Evolutionary conservation across 805 yeast genomes (phyloP), one percentile per base, ranked within the genome.

Genomic region (Candida ortonii): DNA sequence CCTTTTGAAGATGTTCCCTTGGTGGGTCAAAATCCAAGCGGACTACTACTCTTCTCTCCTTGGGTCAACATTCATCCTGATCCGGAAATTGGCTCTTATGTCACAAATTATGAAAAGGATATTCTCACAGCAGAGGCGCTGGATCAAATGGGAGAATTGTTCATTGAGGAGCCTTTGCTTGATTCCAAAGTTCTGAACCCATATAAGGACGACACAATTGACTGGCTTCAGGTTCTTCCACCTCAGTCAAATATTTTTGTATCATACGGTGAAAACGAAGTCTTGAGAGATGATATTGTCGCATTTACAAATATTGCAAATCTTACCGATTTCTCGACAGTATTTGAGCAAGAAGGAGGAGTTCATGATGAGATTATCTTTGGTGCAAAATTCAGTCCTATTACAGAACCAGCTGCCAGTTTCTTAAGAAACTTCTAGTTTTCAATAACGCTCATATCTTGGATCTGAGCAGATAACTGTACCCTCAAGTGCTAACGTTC

Each of bases 51-150:
- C n/a, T 25, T 35, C 12, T 19, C 30, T 5, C 39, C 39, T 4
- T 35, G 39, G 39, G 39, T 35, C 6, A 35, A 35, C 27, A 24
- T 35, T 15, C 30, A 35, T 25, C 39, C 39, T n/a, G 34, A 35
- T 22, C 11, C 26, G 7, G 16, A 15, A 5, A 23, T 13, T 16
- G 39, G 39, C 3, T 25, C 34, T 2, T 30, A 25, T 20, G 31
- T 6, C 4, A 8, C 27, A 3, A 35, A 35, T 19, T 30, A 25
- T 24, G 22, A 25, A 17, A 35, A 30, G 28, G 39, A 35, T 17
- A 25, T 25, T 25, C 12, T 35, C 23, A 35, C 39, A 5, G 34
- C 17, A 7, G 9, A 10, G 3, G 30, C 28, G 7, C 28, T 35
- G 17, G 28, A n/a, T 3, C 31, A 35, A n/a, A 25, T 30, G 34